Percentiles rank a stretch among this genome's conserved stretches.
Conservation (phyloP, 2,329 filamentous ascomycete species). For the Gyromitra esculenta region DNA sequence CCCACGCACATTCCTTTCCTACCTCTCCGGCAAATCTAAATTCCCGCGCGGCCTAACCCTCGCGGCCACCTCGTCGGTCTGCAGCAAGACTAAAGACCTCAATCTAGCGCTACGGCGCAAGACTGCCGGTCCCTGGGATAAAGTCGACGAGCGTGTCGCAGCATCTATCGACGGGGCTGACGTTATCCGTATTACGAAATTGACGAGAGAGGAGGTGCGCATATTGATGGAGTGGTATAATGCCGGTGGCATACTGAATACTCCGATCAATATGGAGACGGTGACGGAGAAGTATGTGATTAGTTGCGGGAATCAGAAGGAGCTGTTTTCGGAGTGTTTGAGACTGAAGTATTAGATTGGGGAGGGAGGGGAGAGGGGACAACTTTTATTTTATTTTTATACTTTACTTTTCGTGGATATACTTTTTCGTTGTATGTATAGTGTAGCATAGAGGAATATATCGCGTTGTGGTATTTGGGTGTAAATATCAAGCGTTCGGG, state of each 20-base stretch:
- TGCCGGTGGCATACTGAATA: slow-evolving; percentile 79
- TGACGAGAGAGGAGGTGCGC: slow-evolving; percentile 78
- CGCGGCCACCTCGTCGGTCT: slow-evolving; percentile 77
- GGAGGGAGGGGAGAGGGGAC: not conserved
- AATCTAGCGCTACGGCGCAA: slow-evolving; percentile 71
- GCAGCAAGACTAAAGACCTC: slow-evolving; percentile 71
- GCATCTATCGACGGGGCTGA: slow-evolving; percentile 66
- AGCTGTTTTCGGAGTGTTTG: slow-evolving; percentile 55
- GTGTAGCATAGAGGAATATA: slow-evolving; percentile 12
- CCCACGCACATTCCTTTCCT: slow-evolving; percentile 76
- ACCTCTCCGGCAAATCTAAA: slow-evolving; percentile 70
- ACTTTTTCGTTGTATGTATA: not conserved
- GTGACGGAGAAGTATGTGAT: slow-evolving; percentile 54
- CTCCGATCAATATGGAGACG: slow-evolving; percentile 68
- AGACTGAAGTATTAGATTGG: slow-evolving; percentile 50
- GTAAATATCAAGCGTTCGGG: not conserved
- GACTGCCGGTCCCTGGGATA: slow-evolving; percentile 61
- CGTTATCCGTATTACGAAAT: slow-evolving; percentile 70
- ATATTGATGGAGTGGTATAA: slow-evolving; percentile 94
- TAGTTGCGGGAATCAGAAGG: slow-evolving; percentile 54
- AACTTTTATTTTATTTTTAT: slow-evolving; percentile 5
- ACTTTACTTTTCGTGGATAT: not conserved
- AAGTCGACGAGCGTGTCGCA: slow-evolving; percentile 59
- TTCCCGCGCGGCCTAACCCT: slow-evolving; percentile 71
- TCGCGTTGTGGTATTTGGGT: not conserved